These are phyloP conservation scores for Epichloe gansuensis DNA, from an alignment of 2,329 filamentous ascomycete genomes.

Conservation along the genomic window DNA sequence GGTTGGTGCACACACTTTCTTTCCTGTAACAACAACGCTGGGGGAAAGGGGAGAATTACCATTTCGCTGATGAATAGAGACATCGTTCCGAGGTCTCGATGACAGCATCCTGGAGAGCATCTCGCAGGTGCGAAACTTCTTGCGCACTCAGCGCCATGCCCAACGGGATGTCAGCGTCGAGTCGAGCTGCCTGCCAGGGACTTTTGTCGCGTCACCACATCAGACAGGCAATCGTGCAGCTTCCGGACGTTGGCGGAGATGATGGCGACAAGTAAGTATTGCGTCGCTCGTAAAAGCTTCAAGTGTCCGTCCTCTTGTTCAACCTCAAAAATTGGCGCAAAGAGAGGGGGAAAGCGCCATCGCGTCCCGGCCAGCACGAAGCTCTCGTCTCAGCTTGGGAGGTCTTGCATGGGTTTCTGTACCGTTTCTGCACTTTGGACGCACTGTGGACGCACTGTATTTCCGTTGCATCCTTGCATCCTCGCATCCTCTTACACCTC, in stretches of 20 bases:
- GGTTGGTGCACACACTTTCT: no score
- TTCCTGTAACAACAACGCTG: not conserved
- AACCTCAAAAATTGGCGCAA: no score
- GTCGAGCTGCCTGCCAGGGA: not conserved
- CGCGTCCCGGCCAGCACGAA: not conserved
- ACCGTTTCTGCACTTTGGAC: not conserved
- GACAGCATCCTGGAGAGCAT: constrained; percentile 70
- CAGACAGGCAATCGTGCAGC: not conserved
- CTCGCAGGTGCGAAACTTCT: constrained; percentile 52
- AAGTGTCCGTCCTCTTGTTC: no score
- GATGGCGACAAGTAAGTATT: not conserved
- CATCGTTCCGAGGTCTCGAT: constrained; percentile 89
- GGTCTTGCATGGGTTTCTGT: no score
- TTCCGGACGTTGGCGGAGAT: not conserved
- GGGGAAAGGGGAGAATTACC: constrained; percentile 39
- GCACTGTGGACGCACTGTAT: not conserved
- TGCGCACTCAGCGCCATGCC: constrained; percentile 41
- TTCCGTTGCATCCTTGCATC: no score
- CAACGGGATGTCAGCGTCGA: not conserved
- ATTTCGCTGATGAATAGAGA: constrained; percentile 93
- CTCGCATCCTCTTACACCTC: no score
- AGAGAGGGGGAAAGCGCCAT: no score
- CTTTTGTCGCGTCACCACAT: not conserved
- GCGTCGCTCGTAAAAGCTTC: no score
- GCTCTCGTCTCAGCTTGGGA: not conserved